Evolutionary conservation across 257 asterid genomes (phyloP).

Genomic region (Prunella vulgaris): DNA sequence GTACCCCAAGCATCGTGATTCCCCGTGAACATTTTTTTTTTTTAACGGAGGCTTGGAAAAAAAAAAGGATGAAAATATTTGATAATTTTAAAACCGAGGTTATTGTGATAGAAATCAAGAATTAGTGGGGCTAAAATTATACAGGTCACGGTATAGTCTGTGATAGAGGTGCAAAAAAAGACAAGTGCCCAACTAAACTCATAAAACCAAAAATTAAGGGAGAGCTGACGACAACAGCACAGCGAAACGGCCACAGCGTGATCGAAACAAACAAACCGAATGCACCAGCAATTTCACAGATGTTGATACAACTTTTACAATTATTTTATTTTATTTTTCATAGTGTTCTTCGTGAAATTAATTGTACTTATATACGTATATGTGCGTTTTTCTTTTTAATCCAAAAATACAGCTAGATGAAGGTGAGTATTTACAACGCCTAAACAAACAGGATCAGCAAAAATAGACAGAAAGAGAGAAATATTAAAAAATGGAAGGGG

Average conservation of each 20-base stretch:
- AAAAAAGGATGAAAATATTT: not conserved
- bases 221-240: constrained; percentile 20
- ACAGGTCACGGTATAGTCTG: not conserved
- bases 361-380: no score
- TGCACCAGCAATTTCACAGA: not conserved
- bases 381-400: no score
- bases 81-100: not conserved
- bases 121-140: not conserved
- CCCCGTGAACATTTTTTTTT: not conserved
- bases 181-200: no score
- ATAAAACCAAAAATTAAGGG: constrained; percentile 22
- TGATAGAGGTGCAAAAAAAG: not conserved
- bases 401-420: not conserved
- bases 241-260: constrained; percentile 2
- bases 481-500: not conserved
- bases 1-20: not conserved
- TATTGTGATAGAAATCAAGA: not conserved
- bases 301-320: no score
- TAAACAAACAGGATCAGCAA: not conserved
- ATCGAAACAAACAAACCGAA: constrained; percentile 4
- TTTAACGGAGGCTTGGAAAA: not conserved
- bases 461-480: not conserved
- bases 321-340: no score
- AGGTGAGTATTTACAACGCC: not conserved
- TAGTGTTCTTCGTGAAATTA: no score